A percentile compares a stretch with the other conserved stretches of the same genome.
Evolutionary conservation across 345 rosid genomes (phyloP).

Genomic region (Psidium guajava): DNA sequence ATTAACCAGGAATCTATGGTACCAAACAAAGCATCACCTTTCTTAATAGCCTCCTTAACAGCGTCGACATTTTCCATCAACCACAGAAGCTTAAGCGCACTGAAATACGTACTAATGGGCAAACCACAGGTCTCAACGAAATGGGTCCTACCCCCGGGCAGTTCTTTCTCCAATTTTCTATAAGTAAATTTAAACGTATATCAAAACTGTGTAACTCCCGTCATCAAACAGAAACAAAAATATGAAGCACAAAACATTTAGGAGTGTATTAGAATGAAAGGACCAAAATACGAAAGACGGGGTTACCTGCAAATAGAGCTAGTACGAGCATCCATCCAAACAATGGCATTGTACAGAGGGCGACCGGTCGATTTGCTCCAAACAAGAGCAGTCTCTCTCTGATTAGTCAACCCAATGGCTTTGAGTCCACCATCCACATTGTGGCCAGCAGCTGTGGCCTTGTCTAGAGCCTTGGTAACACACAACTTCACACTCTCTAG

Average conservation of each 20-base stretch:
- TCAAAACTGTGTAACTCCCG: neutral
- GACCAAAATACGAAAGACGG: neutral
- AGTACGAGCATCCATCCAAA: constrained; percentile 99
- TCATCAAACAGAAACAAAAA: neutral
- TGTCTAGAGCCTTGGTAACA: constrained; percentile 68
- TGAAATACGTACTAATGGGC: constrained; percentile 88
- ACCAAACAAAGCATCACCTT: constrained; percentile 75
- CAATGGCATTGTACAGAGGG: constrained; percentile 85
- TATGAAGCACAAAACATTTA: neutral
- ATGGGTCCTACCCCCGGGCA: constrained; percentile 72
- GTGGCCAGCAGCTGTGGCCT: constrained; percentile 77
- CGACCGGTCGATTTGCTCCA: constrained; percentile 83
- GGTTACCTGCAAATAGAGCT: constrained; percentile 65
- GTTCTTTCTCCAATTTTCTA: constrained; percentile 76
- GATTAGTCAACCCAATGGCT: constrained; percentile 87
- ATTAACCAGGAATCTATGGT: constrained; percentile 85
- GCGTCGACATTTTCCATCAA: constrained; percentile 67
- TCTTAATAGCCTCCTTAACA: constrained; percentile 43
- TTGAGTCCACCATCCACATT: constrained; percentile 69
- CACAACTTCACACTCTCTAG: constrained; percentile 69
- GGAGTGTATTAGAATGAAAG: neutral
- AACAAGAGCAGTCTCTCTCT: constrained; percentile 75
- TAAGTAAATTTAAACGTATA: neutral
- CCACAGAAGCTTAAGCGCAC: constrained; percentile 82
- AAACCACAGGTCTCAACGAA: constrained; percentile 71